Evolutionary conservation across 768 basidiomycete species (phyloP), one percentile per base, ranked within the genome.

Genomic region (Daedalea quercina): DNA sequence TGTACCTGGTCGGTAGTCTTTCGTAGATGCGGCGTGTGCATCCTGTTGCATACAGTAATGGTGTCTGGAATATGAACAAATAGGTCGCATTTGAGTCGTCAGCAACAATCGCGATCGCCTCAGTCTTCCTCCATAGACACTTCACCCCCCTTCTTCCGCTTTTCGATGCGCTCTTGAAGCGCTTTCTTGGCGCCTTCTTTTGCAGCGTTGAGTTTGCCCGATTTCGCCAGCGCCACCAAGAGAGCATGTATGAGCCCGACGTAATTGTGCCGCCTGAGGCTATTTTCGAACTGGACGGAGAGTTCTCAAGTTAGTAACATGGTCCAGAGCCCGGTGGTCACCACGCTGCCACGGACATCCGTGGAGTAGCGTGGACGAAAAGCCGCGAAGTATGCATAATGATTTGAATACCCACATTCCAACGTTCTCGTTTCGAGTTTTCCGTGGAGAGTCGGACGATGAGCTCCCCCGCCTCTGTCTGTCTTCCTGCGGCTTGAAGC

Each of bases 181-280:
- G 67, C 64, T 54, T 66, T 69, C 59, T 72, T 72, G 25, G 79
- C 77, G 19, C 64, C 66, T 24, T 71, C 71, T 23, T 77, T 73
- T 0, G 78, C 83, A 2, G 73, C 65, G 20, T 78, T 72, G 26
- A 93, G 70, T 54, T 74, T 76, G 2, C 83, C 86, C 7, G 77
- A 77, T 64, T 85, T 87, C 9, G 89, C 90, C 20, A 94, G 74
- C 11, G 80, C 83, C 19, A 79, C 66, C n/a, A 90, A 69, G 28
- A 94, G 70, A 0, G 81, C 83, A 63, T 92, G 85, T 4, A 84
- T 81, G 20, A 93, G 73, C 31, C 93, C 89, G 44, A 93, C 76
- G 65, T 93, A 87, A 60, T 94, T 95, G 63, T 94, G 92, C 60
- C 84, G 76, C 37, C 92, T 81, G 35, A 93, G 74, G 56, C 86